Base-by-base conservation (phyloP, 225 moss, liverwort and hornwort genomes). In the Thuidium tamariscinum region DNA sequence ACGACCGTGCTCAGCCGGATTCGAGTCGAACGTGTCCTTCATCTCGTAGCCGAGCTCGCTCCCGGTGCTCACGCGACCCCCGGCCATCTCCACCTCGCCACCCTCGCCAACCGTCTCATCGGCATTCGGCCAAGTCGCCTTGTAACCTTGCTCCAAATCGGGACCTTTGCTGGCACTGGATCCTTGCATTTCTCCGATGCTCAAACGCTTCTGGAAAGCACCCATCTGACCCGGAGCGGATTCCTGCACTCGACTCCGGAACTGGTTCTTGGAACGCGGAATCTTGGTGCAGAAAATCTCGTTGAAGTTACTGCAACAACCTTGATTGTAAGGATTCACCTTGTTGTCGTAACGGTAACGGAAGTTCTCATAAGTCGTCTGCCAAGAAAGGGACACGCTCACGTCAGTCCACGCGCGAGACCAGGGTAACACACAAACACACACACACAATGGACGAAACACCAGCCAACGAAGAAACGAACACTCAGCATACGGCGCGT, bases 331-430 rank as follows among this genome's bases (percentile, higher is more conserved):
- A 16, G 97, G 97, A 69, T 98, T 98, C 91, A 94, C 94, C 89
- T 98, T 98, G 80, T 96, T 98, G 87, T 98, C 97, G 81, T 98
- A 98, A 26, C 97, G 93, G 60, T 98, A 98, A 48, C 98, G 93
- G 83, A 98, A 98, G 79, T 98, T 98, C 90, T 98, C 97, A 56
- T 98, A 98, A 5, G 98, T 98, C 48, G 97, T 98, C 97, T 98
- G 83, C 92, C 89, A 5, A 2, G 3, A 72, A 63, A 69, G 4
- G 5, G 56, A 36, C 48, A 63, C 1, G 9, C 7, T 79, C 68
- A 69, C 21, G 37, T 56, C 11, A 34, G 66, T 11, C 10, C 16
- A 16, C 6, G 32, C 15, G 41, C 10, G 0, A 74, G 3, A 74
- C 2, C 13, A 37, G 5, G 3, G 34, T 13, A 75, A 27, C 26